Evolutionary conservation across 805 yeast species (phyloP).

Genomic region (Maudiozyma bulderi): DNA sequence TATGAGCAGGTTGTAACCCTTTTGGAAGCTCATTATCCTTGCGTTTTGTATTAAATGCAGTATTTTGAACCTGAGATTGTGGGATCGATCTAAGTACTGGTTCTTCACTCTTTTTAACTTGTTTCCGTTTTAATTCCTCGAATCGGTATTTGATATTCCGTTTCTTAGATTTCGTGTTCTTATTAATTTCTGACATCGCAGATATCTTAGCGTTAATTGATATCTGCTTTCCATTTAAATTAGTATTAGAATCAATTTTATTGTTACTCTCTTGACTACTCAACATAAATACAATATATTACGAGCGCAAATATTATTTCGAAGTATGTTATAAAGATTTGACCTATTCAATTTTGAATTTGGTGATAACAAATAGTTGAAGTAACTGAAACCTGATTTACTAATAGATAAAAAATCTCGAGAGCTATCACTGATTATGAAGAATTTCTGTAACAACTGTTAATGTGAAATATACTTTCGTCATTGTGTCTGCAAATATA

Average conservation of each 20-base stretch:
- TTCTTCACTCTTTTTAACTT: background rate
- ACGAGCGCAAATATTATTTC: background rate
- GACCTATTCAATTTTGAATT: no score
- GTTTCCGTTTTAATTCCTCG: background rate
- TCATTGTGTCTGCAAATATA: background rate
- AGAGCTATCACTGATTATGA: background rate
- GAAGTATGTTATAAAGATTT: no score
- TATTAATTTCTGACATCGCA: background rate
- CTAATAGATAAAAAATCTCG: no score
- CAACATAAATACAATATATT: constrained; percentile 8
- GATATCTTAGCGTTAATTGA: background rate
- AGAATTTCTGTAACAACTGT: background rate
- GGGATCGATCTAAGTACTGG: constrained; percentile 20
- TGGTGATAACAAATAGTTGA: no score
- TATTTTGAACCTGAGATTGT: constrained; percentile 24
- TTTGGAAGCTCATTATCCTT: background rate
- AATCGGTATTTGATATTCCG: background rate
- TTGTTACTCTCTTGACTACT: constrained; percentile 17
- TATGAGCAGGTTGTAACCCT: background rate
- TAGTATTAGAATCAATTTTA: background rate
- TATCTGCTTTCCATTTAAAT: background rate
- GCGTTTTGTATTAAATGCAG: constrained; percentile 3
- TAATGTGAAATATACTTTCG: background rate
- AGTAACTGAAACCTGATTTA: no score
- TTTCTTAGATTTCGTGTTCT: background rate